Base-by-base conservation (phyloP, 257 asterid genomes). In the Penstemon newberryi region DNA sequence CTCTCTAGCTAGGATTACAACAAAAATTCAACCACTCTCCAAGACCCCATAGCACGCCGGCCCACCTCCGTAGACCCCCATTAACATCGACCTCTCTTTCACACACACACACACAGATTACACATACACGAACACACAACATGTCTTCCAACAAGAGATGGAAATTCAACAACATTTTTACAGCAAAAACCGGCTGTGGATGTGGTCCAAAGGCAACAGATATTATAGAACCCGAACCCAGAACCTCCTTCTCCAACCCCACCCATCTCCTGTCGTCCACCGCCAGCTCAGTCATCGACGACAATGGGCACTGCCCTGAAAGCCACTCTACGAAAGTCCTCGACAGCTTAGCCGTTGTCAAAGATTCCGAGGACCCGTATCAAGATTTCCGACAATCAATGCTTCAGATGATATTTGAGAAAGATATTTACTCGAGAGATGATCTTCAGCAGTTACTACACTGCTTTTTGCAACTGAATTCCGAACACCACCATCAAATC, bases 321-420 rank as follows among this genome's bases (percentile, higher is more conserved):
- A 57, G 66, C 5, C 69, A 33, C 8, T 40, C 67, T 50, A 70
- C 71, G 12, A 81, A 81, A 65, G 70, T 90, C 67, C 69, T 70
- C 4, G 85, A 80, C 67, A 86, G 89, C 64, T 55, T 83, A 15
- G 96, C 96, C 18, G 73, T 90, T 5, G 81, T 88, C 4, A 88
- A 86, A 60, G 87, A 88, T 15, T 86, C 97, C 18, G 78, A 81
- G 9, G 86, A 91, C 73, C 96, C 96, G 13, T 86, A 82, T 55
- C 65, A n/a, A 1, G 97, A 91, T 82, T 91, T 91, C 74, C 83
- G 88, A 4, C 75, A 74, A 13, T 91, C 97, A 6, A 86, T 91
- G 92, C 70, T 88, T n/a, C 95, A 83, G 8, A 89, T 91, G 97
- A 88, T 91, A 7, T 11, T 72, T 13, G 95, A 81, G 82, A 81